Evolutionary conservation across 305 asterid genomes (phyloP).

Genomic region (Fraxinus sp.): DNA sequence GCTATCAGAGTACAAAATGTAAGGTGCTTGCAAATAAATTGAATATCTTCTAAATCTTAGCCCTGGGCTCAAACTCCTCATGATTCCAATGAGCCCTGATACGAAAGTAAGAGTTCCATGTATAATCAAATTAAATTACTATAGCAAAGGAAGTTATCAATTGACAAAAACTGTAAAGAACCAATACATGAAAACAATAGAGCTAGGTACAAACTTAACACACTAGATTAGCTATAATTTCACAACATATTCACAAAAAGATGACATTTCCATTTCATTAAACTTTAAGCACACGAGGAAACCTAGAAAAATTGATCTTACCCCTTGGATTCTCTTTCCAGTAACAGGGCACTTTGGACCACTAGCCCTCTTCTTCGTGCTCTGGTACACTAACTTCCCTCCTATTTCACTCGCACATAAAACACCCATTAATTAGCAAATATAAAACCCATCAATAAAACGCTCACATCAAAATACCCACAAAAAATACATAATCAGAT

Average conservation of each 20-base stretch:
- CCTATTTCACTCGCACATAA: slow-evolving; percentile 36
- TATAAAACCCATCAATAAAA: background rate
- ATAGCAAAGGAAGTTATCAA: background rate
- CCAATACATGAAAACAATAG: background rate
- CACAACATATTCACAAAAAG: background rate
- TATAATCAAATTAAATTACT: background rate
- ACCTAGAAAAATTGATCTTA: slow-evolving; percentile 16
- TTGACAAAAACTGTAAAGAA: background rate
- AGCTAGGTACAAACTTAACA: background rate
- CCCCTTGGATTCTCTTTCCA: slow-evolving; percentile 89
- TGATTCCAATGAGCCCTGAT: background rate
- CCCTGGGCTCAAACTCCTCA: background rate
- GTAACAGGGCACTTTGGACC: slow-evolving; percentile 91
- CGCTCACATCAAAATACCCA: background rate
- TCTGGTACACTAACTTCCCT: slow-evolving; percentile 77
- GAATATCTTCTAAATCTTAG: background rate
- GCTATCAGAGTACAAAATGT: background rate
- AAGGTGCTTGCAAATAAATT: background rate
- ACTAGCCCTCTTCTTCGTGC: slow-evolving; percentile 77
- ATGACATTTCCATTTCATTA: background rate
- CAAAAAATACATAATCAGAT: background rate
- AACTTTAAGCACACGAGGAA: background rate
- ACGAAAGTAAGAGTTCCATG: background rate
- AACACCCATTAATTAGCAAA: background rate
- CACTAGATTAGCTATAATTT: background rate